Base-by-base conservation (phyloP, 805 yeast genomes). In the Wickerhamomyces kurtzmanii region DNA sequence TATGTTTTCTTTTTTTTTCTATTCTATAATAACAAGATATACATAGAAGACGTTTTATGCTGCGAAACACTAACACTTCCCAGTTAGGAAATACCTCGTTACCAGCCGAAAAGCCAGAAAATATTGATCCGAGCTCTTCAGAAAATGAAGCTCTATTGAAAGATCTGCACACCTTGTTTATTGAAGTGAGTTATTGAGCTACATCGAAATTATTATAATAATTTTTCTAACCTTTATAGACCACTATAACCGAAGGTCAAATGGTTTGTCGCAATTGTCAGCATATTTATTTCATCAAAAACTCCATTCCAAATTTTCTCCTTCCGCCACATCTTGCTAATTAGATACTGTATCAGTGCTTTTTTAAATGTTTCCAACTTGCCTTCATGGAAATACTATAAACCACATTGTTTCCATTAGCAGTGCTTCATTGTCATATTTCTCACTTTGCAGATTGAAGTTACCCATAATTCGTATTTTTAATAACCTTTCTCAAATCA, bases 321-420 rank as follows among this genome's bases (percentile, higher is more conserved):
- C 67, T 91, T 20, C 97, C 98, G 18, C 97, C 97, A 6, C 97
- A 91, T 50, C 63, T 91, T 41, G 93, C 87, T 9, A 59, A 35
- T 34, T n/a, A 12, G 6, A 18, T 10, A 10, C 10, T 18, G 20
- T 18, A 18, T 10, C 20, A 18, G n/a, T n/a, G n/a, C n/a, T n/a
- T n/a, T n/a, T n/a, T n/a, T n/a, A n/a, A n/a, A n/a, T n/a, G n/a
- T n/a, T n/a, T n/a, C n/a, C n/a, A n/a, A n/a, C n/a, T n/a, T n/a
- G n/a, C n/a, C n/a, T n/a, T n/a, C n/a, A n/a, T n/a, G n/a, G n/a
- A n/a, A n/a, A n/a, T n/a, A n/a, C n/a, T n/a, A n/a, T n/a, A n/a
- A n/a, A n/a, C n/a, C n/a, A n/a, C n/a, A n/a, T n/a, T n/a, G n/a
- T n/a, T n/a, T n/a, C n/a, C n/a, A n/a, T n/a, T n/a, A n/a, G n/a